Evolutionary conservation across 2,329 filamentous ascomycete genomes (phyloP), one percentile per base, ranked within the genome.

Genomic region (Emergomyces pasteurianus): DNA sequence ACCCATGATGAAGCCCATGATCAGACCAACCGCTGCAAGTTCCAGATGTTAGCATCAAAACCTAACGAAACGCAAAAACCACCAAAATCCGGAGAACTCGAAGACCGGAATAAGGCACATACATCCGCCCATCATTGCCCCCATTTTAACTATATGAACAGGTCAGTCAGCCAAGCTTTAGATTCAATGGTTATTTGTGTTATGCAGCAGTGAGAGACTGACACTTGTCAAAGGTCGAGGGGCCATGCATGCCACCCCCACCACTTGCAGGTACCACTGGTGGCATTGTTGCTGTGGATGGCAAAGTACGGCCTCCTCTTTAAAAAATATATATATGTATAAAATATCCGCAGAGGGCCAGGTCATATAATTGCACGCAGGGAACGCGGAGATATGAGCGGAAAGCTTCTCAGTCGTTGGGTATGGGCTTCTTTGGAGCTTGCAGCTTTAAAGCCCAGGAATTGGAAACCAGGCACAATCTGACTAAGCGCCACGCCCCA

Each of bases 1-100:
- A 95, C 92, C 94, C 69, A 94, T 96, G 70, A 99, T 95, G 80
- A 99, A 97, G 65, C 94, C 94, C 77, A 99, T 96, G 73, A 96
- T 96, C 58, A 89, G 81, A 64, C 94, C 94, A 64, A 99, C 94
- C 76, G 91, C 94, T 97, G 69, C 16, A 63, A 26, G 58, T 67
- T 38, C 53, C 50, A 18, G 52, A 55, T 50, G 59, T 53, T 42
- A 52, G 43, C 9, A 31, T 52, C 14, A 18, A 40, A 40, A 16
- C 1, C n/a, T 55, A 7, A 38, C 46, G 34, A 54, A 43, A 57
- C 23, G 26, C 58, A 61, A 50, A 60, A 46, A 38, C 36, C 10
- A 7, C 43, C 21, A 49, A 49, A 49, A 16, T 16, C 10, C 2
- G 23, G 46, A 49, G 23, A 28, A 16, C 5, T 16, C 46, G 46